These are phyloP conservation scores for Fraxinus greggii DNA, from an alignment of 305 asterid genomes.

Conservation along the genomic window DNA sequence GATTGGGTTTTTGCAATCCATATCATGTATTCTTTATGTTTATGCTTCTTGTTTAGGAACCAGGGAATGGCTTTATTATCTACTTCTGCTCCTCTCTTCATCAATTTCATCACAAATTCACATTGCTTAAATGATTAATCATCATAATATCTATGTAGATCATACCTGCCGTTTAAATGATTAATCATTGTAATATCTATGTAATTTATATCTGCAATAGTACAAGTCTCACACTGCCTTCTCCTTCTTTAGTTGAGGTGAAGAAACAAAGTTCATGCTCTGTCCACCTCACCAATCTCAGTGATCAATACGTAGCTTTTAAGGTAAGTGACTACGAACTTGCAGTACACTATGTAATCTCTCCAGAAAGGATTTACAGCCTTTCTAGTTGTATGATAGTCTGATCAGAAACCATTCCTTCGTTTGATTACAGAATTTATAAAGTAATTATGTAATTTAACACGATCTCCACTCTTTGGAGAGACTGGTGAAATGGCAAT, in stretches of 20 bases:
- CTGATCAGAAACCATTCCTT: slow-evolving; percentile 12
- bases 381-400: background rate
- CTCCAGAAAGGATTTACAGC: slow-evolving; percentile 1
- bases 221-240: slow-evolving; percentile 24
- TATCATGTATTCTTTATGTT: background rate
- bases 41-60: slow-evolving; percentile 2
- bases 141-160: background rate
- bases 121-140: background rate
- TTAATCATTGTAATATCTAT: background rate
- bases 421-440: background rate
- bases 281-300: slow-evolving; percentile 63
- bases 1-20: background rate
- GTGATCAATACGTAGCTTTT: slow-evolving; percentile 81
- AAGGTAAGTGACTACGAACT: slow-evolving; percentile 51
- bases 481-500: slow-evolving; percentile 6
- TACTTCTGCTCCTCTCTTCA: background rate
- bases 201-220: slow-evolving; percentile 2
- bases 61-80: slow-evolving; percentile 8
- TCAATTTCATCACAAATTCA: slow-evolving; percentile 9
- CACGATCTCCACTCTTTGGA: slow-evolving; percentile 11
- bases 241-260: slow-evolving; percentile 63
- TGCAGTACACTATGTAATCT: slow-evolving; percentile 14
- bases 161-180: background rate
- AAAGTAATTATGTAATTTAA: background rate
- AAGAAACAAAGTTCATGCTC: slow-evolving; percentile 73